Conservation (phyloP, 192 early-diverging fungal species). For the Backusella tuberculispora region DNA sequence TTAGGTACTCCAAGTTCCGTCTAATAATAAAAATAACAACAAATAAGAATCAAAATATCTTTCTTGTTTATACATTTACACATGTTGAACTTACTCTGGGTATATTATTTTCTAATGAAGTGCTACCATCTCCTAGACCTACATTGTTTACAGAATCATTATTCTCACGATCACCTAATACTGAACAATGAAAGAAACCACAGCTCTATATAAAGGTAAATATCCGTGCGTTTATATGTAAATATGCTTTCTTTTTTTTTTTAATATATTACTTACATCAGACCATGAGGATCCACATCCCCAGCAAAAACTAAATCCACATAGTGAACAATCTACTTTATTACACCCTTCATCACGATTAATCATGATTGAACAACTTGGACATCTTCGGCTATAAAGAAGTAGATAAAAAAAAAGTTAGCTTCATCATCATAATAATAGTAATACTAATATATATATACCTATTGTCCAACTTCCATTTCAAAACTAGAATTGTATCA, state of each 20-base stretch:
- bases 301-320: constrained; percentile 72
- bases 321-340: constrained; percentile 68
- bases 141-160: constrained; percentile 1
- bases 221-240: background rate
- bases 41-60: background rate
- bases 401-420: background rate
- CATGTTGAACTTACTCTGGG: background rate
- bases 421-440: background rate
- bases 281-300: constrained; percentile 59
- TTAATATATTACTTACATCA: constrained; percentile 28
- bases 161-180: constrained; percentile 1
- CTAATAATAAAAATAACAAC: constrained; percentile 27
- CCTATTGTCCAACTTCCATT: constrained; percentile 48
- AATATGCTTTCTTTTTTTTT: background rate
- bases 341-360: constrained; percentile 74
- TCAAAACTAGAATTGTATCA: constrained; percentile 18
- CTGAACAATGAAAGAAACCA: constrained; percentile 63
- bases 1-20: constrained; percentile 67
- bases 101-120: constrained; percentile 12
- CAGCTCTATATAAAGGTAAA: constrained; percentile 38
- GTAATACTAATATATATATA: constrained; percentile 22
- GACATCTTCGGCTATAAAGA: constrained; percentile 57
- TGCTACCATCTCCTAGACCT: constrained; percentile 1
- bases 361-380: constrained; percentile 67
- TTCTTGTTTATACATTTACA: background rate